Evolutionary conservation across 371 early-diverging fungal species (phyloP).

Genomic region (Saksenaea vasiformis): DNA sequence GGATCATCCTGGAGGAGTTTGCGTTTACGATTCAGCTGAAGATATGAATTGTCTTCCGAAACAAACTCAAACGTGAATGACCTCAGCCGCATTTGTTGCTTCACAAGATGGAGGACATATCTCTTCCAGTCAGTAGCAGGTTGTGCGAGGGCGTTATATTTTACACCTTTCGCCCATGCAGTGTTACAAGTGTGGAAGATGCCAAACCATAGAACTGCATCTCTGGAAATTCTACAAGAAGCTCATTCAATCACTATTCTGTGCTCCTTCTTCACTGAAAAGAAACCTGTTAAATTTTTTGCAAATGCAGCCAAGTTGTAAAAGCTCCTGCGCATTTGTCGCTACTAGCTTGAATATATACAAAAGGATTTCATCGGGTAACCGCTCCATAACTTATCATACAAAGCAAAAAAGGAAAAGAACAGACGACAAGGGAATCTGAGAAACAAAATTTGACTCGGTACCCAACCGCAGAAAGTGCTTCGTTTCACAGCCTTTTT

Average conservation of each 20-base stretch:
- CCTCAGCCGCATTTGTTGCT: slow-evolving; percentile 20
- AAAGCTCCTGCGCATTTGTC: slow-evolving; percentile 6
- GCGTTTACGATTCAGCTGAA: slow-evolving; percentile 7
- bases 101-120: slow-evolving; percentile 25
- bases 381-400: slow-evolving; percentile 6
- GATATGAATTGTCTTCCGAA: slow-evolving; percentile 7
- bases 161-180: slow-evolving; percentile 20
- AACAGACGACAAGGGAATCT: too few relatives aligned
- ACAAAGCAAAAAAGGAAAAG: too few relatives aligned
- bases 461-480: too few relatives aligned
- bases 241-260: background rate
- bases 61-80: slow-evolving; percentile 26
- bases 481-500: too few relatives aligned
- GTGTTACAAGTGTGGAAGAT: slow-evolving; percentile 21
- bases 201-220: slow-evolving; percentile 30
- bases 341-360: slow-evolving; percentile 1
- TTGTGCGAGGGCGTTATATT: slow-evolving; percentile 13
- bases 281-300: slow-evolving; percentile 4
- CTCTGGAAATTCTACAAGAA: slow-evolving; percentile 18
- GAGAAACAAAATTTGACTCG: background rate
- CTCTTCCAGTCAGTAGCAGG: slow-evolving; percentile 28
- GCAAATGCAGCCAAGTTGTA: slow-evolving; percentile 5
- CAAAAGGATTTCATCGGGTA: slow-evolving; percentile 13
- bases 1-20: background rate
- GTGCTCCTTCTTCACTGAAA: background rate